phyloP scores from a whole-genome alignment of 345 rosid genomes.

The Brassica nigra region DNA sequence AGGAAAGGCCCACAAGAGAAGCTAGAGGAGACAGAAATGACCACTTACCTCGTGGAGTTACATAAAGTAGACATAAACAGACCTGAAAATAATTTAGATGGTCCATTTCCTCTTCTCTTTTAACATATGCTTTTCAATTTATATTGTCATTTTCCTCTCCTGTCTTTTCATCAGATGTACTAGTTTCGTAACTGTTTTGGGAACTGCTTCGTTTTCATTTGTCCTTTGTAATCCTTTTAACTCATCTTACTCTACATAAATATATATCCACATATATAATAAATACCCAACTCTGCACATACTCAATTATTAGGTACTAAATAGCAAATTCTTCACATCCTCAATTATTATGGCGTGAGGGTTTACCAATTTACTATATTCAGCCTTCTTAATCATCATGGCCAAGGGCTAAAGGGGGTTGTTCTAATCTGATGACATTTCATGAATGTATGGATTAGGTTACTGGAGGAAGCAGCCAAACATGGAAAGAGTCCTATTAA shows the following conservation, averaged over 20 bases:
- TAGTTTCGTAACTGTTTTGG: conserved; percentile 8
- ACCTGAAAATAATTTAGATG: conserved; percentile 28
- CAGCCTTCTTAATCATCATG: neutral
- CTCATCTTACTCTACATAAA: too few relatives aligned
- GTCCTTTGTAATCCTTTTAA: neutral
- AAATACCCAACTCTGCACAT: neutral
- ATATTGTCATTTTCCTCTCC: conserved; percentile 31
- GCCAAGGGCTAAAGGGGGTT: neutral
- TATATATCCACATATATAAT: neutral
- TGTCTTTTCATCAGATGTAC: conserved; percentile 33
- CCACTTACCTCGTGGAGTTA: conserved; percentile 38
- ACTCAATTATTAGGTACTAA: too few relatives aligned
- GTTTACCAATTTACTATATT: neutral
- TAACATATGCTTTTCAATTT: conserved; percentile 7
- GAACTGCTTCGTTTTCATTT: conserved; percentile 18
- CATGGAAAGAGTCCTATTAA: conserved; percentile 15
- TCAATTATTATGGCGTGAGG: neutral
- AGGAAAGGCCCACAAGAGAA: conserved; percentile 31
- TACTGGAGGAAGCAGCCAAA: conserved; percentile 23
- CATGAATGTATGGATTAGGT: neutral
- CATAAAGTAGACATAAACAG: conserved; percentile 36
- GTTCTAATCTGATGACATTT: neutral
- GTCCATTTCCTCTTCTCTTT: conserved; percentile 21
- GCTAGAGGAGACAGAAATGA: conserved; percentile 37
- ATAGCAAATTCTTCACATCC: neutral